These are phyloP conservation scores for Trichothecium sympodiale DNA, from an alignment of 2,329 filamentous ascomycete species.

Conservation along the genomic window DNA sequence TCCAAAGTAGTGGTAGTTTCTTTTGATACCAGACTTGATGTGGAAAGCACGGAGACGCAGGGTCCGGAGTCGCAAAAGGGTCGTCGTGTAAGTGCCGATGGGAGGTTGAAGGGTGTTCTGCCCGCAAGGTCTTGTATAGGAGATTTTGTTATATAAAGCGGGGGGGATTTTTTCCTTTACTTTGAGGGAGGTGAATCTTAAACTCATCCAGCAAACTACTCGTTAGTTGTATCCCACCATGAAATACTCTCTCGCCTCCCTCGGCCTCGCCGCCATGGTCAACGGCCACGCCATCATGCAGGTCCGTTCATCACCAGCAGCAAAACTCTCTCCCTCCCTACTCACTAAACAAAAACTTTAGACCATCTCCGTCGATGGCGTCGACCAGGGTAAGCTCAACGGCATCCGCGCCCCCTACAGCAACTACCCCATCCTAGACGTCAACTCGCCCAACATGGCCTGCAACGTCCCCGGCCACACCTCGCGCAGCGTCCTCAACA, in stretches of 20 bases:
- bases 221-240: slow-evolving; percentile 2
- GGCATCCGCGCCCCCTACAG: slow-evolving; percentile 36
- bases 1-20: too few species aligned
- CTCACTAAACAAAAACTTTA: too few species aligned
- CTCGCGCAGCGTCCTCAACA: slow-evolving; percentile 26
- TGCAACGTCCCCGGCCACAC: slow-evolving; percentile 30
- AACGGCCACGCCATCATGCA: slow-evolving; percentile 32
- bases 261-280: slow-evolving; percentile 15
- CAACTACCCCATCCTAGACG: slow-evolving; percentile 39
- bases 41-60: too few species aligned
- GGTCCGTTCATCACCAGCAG: background rate
- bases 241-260: slow-evolving; percentile 5
- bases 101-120: too few species aligned
- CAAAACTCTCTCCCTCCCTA: background rate
- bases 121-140: too few species aligned
- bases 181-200: too few species aligned
- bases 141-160: too few species aligned
- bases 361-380: slow-evolving; percentile 33
- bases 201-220: too few species aligned
- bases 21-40: too few species aligned
- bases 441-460: slow-evolving; percentile 31
- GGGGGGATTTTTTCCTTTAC: too few species aligned
- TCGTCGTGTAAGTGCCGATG: too few species aligned
- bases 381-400: slow-evolving; percentile 35
- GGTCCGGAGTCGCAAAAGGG: too few species aligned